Evolutionary conservation across 441 rosid genomes (phyloP).

Genomic region (Viola pubescens): DNA sequence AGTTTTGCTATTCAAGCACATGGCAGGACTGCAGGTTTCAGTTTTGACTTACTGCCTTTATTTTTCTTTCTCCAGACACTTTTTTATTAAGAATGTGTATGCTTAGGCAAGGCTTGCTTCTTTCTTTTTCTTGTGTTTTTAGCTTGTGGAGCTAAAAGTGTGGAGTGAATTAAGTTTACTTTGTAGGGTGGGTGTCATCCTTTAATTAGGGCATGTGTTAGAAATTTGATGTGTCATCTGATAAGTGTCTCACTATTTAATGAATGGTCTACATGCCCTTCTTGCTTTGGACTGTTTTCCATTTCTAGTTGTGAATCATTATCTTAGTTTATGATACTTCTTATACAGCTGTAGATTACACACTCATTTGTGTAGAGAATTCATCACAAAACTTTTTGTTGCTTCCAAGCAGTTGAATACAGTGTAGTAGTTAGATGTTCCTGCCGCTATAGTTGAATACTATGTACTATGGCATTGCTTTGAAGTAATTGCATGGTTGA

Average conservation of each 20-base stretch:
- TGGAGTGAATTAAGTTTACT: background rate
- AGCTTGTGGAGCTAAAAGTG: background rate
- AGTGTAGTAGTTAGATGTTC: background rate
- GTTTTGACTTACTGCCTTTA: too few species aligned
- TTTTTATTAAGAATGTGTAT: background rate
- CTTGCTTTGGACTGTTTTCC: background rate
- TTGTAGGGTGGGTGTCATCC: background rate
- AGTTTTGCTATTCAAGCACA: too few species aligned
- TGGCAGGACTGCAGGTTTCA: too few species aligned
- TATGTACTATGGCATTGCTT: background rate
- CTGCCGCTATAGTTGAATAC: background rate
- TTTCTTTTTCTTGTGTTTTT: background rate
- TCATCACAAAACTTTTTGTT: slow-evolving; percentile 3
- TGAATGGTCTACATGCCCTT: background rate
- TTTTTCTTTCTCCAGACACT: background rate
- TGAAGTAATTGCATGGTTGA: slow-evolving; percentile 6
- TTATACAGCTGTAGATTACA: slow-evolving; percentile 9
- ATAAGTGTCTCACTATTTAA: slow-evolving; percentile 1
- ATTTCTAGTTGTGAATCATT: background rate
- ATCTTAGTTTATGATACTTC: slow-evolving; percentile 12
- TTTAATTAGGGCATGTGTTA: background rate
- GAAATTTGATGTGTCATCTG: background rate
- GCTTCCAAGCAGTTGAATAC: background rate
- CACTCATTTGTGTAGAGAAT: slow-evolving; percentile 4
- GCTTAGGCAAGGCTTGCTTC: background rate